Percentiles rank a stretch among this genome's conserved stretches.
phyloP scores from a whole-genome alignment of 2,329 filamentous ascomycete genomes.

The Leptosphaerulina australis region DNA sequence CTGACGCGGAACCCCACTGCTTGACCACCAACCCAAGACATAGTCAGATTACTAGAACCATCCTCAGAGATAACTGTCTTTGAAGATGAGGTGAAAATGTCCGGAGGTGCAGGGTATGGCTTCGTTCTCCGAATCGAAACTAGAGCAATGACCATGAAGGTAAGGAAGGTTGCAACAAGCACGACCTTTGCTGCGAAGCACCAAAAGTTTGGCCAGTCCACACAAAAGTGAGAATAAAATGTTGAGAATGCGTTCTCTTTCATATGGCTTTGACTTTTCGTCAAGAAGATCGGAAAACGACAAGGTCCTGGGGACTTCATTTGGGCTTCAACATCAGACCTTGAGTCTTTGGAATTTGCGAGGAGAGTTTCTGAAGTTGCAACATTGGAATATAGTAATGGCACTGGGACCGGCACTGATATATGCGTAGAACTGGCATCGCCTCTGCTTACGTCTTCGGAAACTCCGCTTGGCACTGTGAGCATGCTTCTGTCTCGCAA shows the following conservation, averaged over 20 bases:
- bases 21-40: background rate
- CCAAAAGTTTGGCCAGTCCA: background rate
- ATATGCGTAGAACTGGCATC: too few relatives aligned
- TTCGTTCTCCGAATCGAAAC: background rate
- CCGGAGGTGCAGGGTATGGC: background rate
- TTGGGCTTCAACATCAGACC: too few relatives aligned
- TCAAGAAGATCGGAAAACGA: too few relatives aligned
- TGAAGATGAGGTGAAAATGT: background rate
- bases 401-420: too few relatives aligned
- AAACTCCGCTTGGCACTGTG: too few relatives aligned
- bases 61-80: background rate
- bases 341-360: too few relatives aligned
- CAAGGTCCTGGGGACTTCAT: too few relatives aligned
- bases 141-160: background rate
- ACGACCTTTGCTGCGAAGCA: background rate
- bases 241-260: background rate
- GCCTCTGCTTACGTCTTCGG: too few relatives aligned
- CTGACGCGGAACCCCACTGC: background rate
- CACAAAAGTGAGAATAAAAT: background rate
- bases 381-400: too few relatives aligned
- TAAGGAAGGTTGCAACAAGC: background rate
- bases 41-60: conserved; percentile 3
- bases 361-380: too few relatives aligned
- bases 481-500: too few relatives aligned
- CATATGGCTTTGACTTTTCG: background rate